Evolutionary conservation across 306 rosid genomes (phyloP).

Genomic region (Erythrophleum fordii): DNA sequence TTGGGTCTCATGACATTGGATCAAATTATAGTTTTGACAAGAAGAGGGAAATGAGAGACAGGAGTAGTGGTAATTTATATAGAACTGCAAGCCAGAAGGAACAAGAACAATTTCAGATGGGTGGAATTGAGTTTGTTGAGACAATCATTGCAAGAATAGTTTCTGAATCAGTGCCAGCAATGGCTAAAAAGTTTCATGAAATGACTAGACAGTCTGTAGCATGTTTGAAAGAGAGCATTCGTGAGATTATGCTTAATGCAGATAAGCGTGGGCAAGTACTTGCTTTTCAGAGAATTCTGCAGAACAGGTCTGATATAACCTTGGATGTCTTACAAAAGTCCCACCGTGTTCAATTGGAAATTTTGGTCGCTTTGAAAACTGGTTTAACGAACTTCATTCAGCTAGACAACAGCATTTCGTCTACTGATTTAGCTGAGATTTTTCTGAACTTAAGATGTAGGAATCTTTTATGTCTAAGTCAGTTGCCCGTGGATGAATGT

Average conservation of each 20-base stretch:
- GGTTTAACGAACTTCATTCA: slow-evolving; percentile 71
- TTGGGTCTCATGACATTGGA: slow-evolving; percentile 91
- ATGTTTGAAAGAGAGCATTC: slow-evolving; percentile 72
- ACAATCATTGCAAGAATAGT: slow-evolving; percentile 67
- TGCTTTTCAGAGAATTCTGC: slow-evolving; percentile 74
- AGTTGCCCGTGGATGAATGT: slow-evolving; percentile 93
- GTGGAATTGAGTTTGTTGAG: slow-evolving; percentile 75
- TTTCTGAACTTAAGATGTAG: slow-evolving; percentile 78
- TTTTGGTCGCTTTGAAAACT: slow-evolving; percentile 86
- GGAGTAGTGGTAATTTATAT: slow-evolving; percentile 71
- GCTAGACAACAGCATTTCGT: slow-evolving; percentile 51
- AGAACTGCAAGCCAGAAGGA: slow-evolving; percentile 76
- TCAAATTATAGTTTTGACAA: slow-evolving; percentile 77
- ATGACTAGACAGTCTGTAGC: slow-evolving; percentile 63
- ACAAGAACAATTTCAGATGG: slow-evolving; percentile 59
- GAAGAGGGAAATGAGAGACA: slow-evolving; percentile 68
- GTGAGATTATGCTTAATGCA: slow-evolving; percentile 63
- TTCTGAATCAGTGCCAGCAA: slow-evolving; percentile 71
- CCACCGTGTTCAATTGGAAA: slow-evolving; percentile 79
- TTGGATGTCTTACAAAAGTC: slow-evolving; percentile 71
- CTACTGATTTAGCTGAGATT: slow-evolving; percentile 80
- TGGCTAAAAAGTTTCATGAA: slow-evolving; percentile 83
- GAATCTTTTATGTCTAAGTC: slow-evolving; percentile 72
- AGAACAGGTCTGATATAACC: slow-evolving; percentile 75
- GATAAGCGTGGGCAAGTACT: slow-evolving; percentile 69